These are phyloP conservation scores for Lactifluus subvellereus DNA, from an alignment of 768 basidiomycete species.

Conservation along the genomic window DNA sequence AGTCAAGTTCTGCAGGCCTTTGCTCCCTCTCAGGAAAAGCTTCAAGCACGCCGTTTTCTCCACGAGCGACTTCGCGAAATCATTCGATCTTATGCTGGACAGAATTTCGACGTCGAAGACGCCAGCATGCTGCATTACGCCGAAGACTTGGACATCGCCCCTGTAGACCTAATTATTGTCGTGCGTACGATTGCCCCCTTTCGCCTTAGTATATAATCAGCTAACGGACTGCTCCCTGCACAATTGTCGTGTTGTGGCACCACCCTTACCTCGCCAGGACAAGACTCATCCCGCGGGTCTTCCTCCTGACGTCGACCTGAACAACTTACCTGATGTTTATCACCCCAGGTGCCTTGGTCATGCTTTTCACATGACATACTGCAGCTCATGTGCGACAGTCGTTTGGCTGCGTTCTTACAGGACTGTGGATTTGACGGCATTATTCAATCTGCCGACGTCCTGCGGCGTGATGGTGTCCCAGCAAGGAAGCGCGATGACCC, in stretches of 20 bases:
- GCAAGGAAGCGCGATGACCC: slow-evolving; percentile 7
- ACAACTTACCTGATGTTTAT: slow-evolving; percentile 15
- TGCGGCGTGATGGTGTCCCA: not conserved
- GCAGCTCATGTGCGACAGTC: slow-evolving; percentile 9
- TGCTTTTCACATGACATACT: not conserved
- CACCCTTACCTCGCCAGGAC: slow-evolving; percentile 4
- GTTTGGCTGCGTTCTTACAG: slow-evolving; percentile 13
- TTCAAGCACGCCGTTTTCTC: slow-evolving; percentile 6
- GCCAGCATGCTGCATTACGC: slow-evolving; percentile 17
- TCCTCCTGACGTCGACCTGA: not conserved
- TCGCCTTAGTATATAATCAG: not conserved
- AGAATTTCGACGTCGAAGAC: slow-evolving; percentile 15
- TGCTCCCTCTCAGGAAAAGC: slow-evolving; percentile 1
- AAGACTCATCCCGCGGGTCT: not conserved
- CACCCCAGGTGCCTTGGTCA: slow-evolving; percentile 13
- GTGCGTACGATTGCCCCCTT: not conserved
- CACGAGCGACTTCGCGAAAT: slow-evolving; percentile 8
- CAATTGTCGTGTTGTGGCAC: not conserved
- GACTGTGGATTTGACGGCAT: slow-evolving; percentile 20
- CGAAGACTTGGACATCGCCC: slow-evolving; percentile 17
- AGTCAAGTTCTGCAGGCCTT: not conserved
- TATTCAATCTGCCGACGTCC: slow-evolving; percentile 14
- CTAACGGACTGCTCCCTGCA: not conserved
- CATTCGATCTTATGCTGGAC: slow-evolving; percentile 1
- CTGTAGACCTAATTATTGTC: slow-evolving; percentile 17